Evolutionary conservation across 139 green algal species (phyloP).

Genomic region (Raphidocelis subcapitata): DNA sequence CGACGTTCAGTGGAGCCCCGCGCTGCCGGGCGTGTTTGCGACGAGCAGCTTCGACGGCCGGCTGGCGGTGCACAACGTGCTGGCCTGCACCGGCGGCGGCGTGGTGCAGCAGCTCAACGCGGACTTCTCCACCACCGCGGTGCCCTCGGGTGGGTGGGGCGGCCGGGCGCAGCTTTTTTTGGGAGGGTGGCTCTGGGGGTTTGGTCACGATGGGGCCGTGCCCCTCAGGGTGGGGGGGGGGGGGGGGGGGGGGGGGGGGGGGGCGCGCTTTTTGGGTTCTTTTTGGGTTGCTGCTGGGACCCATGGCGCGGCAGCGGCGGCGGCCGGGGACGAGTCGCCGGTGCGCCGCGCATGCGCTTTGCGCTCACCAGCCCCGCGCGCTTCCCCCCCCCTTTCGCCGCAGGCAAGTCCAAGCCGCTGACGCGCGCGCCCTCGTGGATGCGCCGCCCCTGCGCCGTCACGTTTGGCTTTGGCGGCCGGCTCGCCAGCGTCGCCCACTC

Average conservation of each 20-base stretch:
- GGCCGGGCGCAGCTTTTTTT: neutral
- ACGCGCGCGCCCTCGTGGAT: conserved; percentile 85
- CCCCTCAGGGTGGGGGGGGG: no score
- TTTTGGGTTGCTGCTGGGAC: no score
- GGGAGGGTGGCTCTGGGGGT: no score
- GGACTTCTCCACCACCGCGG: conserved; percentile 55
- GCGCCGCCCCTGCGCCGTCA: conserved; percentile 63
- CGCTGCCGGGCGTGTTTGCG: conserved; percentile 68
- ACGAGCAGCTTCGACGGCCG: conserved; percentile 76
- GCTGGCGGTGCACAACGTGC: conserved; percentile 56
- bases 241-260: no score
- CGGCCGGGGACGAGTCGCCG: no score
- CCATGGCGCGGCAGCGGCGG: no score
- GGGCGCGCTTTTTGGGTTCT: no score
- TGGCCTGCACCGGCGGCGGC: conserved; percentile 44
- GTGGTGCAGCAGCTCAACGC: conserved; percentile 53
- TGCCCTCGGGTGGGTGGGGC: neutral
- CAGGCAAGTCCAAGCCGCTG: conserved; percentile 45
- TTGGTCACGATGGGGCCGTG: no score
- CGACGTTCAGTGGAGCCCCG: conserved; percentile 82
- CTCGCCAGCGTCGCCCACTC: conserved; percentile 69
- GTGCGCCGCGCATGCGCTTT: no score
- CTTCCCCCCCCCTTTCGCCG: no score
- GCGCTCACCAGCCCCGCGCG: no score
- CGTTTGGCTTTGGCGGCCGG: conserved; percentile 89